Evolutionary conservation across 164 flowering plant genomes (phyloP).

Genomic region (Echeveria elegans): DNA sequence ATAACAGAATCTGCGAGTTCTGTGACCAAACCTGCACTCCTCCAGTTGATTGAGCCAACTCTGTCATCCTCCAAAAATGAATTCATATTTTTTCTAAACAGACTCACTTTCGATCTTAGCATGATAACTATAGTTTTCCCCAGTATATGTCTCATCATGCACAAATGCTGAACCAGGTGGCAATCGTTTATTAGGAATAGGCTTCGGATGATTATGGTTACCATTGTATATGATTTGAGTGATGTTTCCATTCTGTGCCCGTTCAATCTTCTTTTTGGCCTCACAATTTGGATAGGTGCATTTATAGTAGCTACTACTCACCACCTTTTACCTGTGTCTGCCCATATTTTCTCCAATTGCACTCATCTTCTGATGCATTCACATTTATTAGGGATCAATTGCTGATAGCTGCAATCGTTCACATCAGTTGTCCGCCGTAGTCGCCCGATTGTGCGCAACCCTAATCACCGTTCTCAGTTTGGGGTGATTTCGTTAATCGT

Average conservation of each 20-base stretch:
- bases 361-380: neutral
- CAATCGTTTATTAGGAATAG: slow-evolving; percentile 45
- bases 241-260: slow-evolving; percentile 66
- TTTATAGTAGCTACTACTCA: slow-evolving; percentile 79
- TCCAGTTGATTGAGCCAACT: slow-evolving; percentile 28
- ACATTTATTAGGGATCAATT: too few relatives aligned
- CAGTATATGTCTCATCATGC: slow-evolving; percentile 29
- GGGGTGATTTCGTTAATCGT: too few relatives aligned
- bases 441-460: too few relatives aligned
- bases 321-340: slow-evolving; percentile 92
- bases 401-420: too few relatives aligned
- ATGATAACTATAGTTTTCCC: slow-evolving; percentile 25
- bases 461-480: too few relatives aligned
- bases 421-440: too few relatives aligned
- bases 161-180: slow-evolving; percentile 31
- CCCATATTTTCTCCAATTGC: slow-evolving; percentile 43
- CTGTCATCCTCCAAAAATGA: slow-evolving; percentile 30
- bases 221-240: slow-evolving; percentile 78
- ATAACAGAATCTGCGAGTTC: slow-evolving; percentile 50
- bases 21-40: slow-evolving; percentile 44
- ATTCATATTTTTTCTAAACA: slow-evolving; percentile 33
- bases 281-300: slow-evolving; percentile 69
- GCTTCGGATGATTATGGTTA: slow-evolving; percentile 63
- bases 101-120: slow-evolving; percentile 39
- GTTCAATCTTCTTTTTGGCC: slow-evolving; percentile 70